These are phyloP conservation scores for Blastocystis sp. DNA, from an alignment of 352 stramenopile genomes.

Conservation along the genomic window DNA sequence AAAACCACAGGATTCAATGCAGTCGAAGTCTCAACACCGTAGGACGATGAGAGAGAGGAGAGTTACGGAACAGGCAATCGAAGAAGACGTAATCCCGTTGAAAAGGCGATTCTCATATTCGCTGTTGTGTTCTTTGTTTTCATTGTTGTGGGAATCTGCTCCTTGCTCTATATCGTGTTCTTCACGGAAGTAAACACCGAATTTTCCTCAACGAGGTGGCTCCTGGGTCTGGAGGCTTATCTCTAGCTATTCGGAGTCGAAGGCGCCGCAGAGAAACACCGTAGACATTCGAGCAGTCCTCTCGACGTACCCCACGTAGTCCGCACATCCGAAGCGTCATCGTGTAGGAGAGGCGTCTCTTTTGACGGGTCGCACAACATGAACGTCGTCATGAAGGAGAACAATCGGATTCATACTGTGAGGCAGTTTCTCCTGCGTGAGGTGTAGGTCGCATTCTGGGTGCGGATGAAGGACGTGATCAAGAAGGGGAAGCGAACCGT, in stretches of 20 bases:
- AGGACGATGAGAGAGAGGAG: background rate
- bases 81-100: conserved; percentile 58
- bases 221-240: background rate
- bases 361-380: conserved; percentile 8
- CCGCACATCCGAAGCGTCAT: background rate
- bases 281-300: conserved; percentile 30
- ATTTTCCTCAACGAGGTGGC: background rate
- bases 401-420: background rate
- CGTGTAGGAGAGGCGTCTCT: conserved; percentile 18
- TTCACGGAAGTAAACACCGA: conserved; percentile 9
- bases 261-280: background rate
- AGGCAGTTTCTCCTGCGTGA: background rate
- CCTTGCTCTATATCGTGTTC: conserved; percentile 28
- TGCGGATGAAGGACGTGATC: conserved; percentile 34
- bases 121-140: conserved; percentile 48
- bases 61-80: background rate
- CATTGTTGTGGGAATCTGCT: conserved; percentile 32
- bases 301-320: conserved; percentile 48
- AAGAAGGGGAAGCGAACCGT: conserved; percentile 27
- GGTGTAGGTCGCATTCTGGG: conserved; percentile 49
- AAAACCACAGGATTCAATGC: background rate
- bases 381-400: background rate
- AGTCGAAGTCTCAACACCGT: background rate
- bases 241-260: conserved; percentile 6
- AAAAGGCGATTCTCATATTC: conserved; percentile 54